phyloP scores from a whole-genome alignment of 2,329 filamentous ascomycete genomes.

The Cladosporium sp. region DNA sequence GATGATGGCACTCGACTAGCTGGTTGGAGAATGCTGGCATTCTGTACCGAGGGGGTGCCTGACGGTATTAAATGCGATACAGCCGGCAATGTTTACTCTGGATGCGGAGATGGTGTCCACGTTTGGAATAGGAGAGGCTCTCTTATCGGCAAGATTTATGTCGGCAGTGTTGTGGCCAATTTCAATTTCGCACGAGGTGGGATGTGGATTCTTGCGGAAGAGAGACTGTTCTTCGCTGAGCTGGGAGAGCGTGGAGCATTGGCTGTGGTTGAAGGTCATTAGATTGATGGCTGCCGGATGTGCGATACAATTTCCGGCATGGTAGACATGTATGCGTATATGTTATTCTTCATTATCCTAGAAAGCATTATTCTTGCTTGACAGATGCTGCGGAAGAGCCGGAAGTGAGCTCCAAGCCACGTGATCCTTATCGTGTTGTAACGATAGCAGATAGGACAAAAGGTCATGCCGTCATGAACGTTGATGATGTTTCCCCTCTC shows the following conservation, averaged over 20 bases:
- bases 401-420: too few species aligned
- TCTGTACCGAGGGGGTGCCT: constrained; percentile 48
- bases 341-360: too few species aligned
- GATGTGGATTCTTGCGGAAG: constrained; percentile 20
- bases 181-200: constrained; percentile 19
- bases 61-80: constrained; percentile 56
- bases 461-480: too few species aligned
- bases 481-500: too few species aligned
- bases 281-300: too few species aligned
- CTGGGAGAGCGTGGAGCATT: constrained; percentile 16
- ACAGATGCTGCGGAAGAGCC: too few species aligned
- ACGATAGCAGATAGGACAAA: too few species aligned
- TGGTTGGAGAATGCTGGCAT: constrained; percentile 48
- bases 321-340: too few species aligned
- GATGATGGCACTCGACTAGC: constrained; percentile 22
- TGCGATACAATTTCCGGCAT: too few species aligned
- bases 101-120: constrained; percentile 51
- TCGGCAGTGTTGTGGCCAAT: constrained; percentile 37
- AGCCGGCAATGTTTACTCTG: constrained; percentile 52
- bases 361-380: too few species aligned
- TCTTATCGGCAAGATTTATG: constrained; percentile 54
- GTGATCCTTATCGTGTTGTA: too few species aligned
- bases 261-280: constrained; percentile 17
- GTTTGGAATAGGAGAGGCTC: constrained; percentile 49
- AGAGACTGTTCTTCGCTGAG: constrained; percentile 17